These are phyloP conservation scores for Perkinsus marinus DNA, from an alignment of 169 alveolate genomes.

Conservation along the genomic window DNA sequence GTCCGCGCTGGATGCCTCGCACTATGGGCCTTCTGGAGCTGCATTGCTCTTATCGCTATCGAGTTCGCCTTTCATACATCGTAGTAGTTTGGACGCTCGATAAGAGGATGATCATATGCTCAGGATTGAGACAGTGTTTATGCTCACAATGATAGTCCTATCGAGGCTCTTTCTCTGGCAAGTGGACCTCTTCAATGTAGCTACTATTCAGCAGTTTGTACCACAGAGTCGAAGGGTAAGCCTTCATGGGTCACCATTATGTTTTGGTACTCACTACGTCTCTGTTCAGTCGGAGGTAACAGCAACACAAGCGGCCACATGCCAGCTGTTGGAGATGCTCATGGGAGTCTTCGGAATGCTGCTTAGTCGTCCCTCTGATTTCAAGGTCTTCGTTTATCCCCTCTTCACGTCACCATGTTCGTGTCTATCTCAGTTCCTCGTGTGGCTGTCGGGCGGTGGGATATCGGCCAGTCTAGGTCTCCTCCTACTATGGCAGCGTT, in stretches of 20 bases:
- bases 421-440: neutral
- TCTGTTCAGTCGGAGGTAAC: neutral
- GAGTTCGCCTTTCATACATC: neutral
- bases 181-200: neutral
- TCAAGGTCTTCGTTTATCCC: neutral
- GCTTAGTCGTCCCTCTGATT: neutral
- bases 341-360: neutral
- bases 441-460: neutral
- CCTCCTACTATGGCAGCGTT: neutral
- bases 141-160: neutral
- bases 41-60: neutral
- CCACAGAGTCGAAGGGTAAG: neutral
- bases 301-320: neutral
- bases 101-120: neutral
- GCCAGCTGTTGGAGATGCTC: neutral
- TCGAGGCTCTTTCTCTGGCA: neutral
- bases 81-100: neutral
- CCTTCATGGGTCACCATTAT: neutral
- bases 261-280: neutral
- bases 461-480: neutral
- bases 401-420: neutral
- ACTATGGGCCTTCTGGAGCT: neutral
- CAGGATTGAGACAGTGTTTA: neutral
- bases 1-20: neutral
- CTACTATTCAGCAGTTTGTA: neutral